phyloP scores from a whole-genome alignment of 148 eudicot genomes.

The Rhododendron simsii region DNA sequence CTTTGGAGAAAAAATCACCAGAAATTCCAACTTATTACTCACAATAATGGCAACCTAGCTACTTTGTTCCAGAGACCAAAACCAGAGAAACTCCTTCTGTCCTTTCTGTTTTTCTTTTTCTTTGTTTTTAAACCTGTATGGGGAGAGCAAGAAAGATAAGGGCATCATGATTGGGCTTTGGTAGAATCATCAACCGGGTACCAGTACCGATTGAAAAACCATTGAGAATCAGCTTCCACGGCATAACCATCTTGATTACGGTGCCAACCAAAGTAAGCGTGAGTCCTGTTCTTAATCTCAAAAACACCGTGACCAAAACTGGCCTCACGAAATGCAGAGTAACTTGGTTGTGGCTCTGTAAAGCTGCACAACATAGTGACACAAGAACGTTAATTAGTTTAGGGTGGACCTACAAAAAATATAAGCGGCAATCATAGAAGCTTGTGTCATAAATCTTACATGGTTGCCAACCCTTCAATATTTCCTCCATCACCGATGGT shows the following conservation, averaged over 20 bases:
- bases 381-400: background rate
- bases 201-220: constrained; percentile 33
- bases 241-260: constrained; percentile 45
- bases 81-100: background rate
- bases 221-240: constrained; percentile 32
- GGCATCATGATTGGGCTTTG: background rate
- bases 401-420: background rate
- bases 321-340: constrained; percentile 42
- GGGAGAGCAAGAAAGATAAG: background rate
- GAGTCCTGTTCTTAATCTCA: constrained; percentile 42
- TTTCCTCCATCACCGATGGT: constrained; percentile 56
- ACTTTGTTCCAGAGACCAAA: background rate
- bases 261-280: constrained; percentile 43
- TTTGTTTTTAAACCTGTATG: background rate
- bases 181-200: constrained; percentile 17
- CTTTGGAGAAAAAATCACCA: background rate
- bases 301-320: constrained; percentile 43
- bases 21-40: background rate
- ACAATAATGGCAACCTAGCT: background rate
- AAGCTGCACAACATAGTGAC: constrained; percentile 13
- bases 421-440: too few species aligned
- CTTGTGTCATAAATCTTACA: constrained; percentile 18
- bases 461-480: constrained; percentile 39
- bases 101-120: background rate
- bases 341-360: constrained; percentile 45